Evolutionary conservation across 345 rosid species (phyloP), one percentile per base, ranked within the genome.

Genomic region (Noccaea caerulescens): DNA sequence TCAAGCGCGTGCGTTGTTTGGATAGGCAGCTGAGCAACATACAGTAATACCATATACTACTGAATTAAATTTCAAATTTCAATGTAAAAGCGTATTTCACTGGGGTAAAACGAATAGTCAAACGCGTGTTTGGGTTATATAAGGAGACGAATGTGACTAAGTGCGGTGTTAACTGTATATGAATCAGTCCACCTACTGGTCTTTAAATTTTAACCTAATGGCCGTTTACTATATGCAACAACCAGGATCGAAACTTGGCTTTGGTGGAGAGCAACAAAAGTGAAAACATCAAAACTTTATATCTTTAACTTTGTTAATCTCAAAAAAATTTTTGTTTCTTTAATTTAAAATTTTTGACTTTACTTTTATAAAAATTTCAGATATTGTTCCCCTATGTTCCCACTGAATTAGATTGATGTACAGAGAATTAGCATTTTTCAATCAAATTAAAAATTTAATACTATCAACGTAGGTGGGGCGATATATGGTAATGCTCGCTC

Each of bases 401-500:
- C 18, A 43, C 4, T 55, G 32, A 68, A 68, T 14, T 42, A 16
- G 32, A 43, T 18, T 30, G 33, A 32, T 34, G 5, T 1, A 42
- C 5, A n/a, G 53, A 32, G 33, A 56, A 16, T 32, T 30, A 32
- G 11, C 9, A 43, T 7, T 23, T 58, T 54, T 32, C n/a, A 3
- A 66, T 27, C 52, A 66, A 54, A 41, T 38, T 14, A 6, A 47
- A 7, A 7, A 49, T 7, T 11, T 20, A 54, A 32, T 42, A 42
- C 41, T 37, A 8, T 4, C 18, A 9, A 42, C 42, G 50, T 67
- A 54, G 53, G 42, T 27, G 33, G 42, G 41, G 14, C 0, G 54
- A 63, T 16, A 34, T 46, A 37, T 69, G 32, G 75, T 59, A 50
- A 70, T 8, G 1, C 44, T 60, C 60, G 49, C 41, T 49, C 36